Evolutionary conservation across 352 stramenopile species (phyloP), one percentile per base, ranked within the genome.

Genomic region (Thalassiosira delicatula): DNA sequence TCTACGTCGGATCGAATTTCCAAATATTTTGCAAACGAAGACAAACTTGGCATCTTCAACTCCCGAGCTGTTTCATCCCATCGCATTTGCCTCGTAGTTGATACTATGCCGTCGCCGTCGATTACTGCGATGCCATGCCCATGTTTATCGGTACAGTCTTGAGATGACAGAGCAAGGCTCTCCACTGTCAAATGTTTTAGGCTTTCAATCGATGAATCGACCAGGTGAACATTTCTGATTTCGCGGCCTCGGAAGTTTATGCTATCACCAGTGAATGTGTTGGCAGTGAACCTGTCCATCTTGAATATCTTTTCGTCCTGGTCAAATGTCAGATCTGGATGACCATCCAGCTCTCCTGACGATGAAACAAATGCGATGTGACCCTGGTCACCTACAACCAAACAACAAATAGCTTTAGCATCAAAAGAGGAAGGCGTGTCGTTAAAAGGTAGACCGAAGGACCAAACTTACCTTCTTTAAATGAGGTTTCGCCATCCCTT

Each of bases 251-350:
- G 59, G 21, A 88, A 84, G 33, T 88, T 76, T 42, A 90, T 70
- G 37, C 61, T 76, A 27, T 88, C 79, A 23, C 84, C 84, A 17
- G 7, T 35, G 23, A 89, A 82, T 2, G 77, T 69, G 56, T 67
- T 35, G 12, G 71, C 69, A 21, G 3, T 60, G 9, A 84, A 74
- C 60, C 60, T 83, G 1, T 66, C 46, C 33, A 78, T 78, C 17
- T 66, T 76, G 14, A 84, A 27, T n/a, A n/a, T 27, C 1, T 54
- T 57, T 35, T 60, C 69, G 12, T 82, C 40, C 1, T 86, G 25
- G 44, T 96, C 91, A 76, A 93, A 97, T n/a, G 32, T 61, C 46
- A 72, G 51, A 17, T 60, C 72, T 21, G 62, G 53, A 44, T 69
- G 32, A 51, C 37, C 62, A 14, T 73, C 51, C 49, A 80, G 61